Conservation (phyloP, 305 asterid species). For the Fraxinus ornus region DNA sequence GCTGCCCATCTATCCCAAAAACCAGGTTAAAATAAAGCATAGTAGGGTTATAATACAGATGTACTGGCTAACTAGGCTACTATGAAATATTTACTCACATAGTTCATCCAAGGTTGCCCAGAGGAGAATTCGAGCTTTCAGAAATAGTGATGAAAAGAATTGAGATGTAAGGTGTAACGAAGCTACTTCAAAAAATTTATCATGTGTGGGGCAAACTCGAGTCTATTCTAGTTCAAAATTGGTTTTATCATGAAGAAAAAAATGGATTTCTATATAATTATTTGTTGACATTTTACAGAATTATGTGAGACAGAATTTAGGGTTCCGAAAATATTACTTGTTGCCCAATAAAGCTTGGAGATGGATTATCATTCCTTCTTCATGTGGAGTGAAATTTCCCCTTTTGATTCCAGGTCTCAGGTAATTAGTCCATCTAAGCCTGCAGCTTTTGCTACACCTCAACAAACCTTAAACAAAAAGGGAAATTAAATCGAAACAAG, state of each 20-base stretch:
- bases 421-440: constrained; percentile 53
- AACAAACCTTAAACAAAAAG: constrained; percentile 27
- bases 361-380: constrained; percentile 52
- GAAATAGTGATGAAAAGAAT: not conserved
- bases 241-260: not conserved
- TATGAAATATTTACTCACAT: not conserved
- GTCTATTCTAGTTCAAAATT: not conserved
- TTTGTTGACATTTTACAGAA: not conserved
- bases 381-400: constrained; percentile 53
- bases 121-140: not conserved
- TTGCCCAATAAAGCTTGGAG: constrained; percentile 53
- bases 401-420: constrained; percentile 53
- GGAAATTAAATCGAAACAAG: not conserved
- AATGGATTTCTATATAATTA: not conserved
- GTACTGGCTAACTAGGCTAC: not conserved
- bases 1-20: constrained; percentile 46
- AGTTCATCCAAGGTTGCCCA: not conserved
- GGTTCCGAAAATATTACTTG: constrained; percentile 34
- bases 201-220: not conserved
- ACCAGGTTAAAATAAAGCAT: not conserved
- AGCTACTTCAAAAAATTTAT: not conserved
- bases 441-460: constrained; percentile 54
- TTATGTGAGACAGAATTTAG: not conserved
- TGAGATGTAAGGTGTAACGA: not conserved
- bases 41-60: not conserved